Evolutionary conservation across 2,329 filamentous ascomycete species (phyloP).

Genomic region (Parastagonospora nodorum): DNA sequence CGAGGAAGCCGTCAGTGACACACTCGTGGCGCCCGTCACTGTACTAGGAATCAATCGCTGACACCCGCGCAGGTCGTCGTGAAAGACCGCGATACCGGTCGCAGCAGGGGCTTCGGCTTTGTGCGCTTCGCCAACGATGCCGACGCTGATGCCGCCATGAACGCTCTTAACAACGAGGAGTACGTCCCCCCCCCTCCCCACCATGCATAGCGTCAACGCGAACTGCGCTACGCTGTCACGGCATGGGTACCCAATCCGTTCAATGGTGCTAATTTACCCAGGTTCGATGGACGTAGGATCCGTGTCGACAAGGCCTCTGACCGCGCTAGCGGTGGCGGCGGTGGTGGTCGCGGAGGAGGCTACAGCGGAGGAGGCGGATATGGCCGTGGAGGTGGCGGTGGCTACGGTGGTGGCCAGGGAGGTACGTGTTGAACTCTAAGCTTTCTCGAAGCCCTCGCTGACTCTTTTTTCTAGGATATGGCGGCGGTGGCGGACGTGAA

Average conservation of each 20-base stretch:
- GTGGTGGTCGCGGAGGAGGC: constrained; percentile 39
- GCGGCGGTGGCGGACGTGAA: constrained; percentile 31
- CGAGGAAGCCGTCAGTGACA: constrained; percentile 85
- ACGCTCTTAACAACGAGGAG: constrained; percentile 87
- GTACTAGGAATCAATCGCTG: constrained; percentile 13
- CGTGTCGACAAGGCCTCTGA: constrained; percentile 96
- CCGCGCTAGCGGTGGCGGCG: constrained; percentile 60
- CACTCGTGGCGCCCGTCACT: constrained; percentile 1
- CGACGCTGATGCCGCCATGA: constrained; percentile 78
- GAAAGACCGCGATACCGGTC: constrained; percentile 94
- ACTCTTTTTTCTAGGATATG: constrained; percentile 18
- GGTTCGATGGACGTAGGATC: constrained; percentile 92
- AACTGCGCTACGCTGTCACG: not conserved
- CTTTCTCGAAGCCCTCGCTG: not conserved
- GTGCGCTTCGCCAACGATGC: constrained; percentile 81
- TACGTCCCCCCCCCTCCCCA: constrained; percentile 56
- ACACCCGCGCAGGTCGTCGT: constrained; percentile 76
- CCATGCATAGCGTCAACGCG: not conserved
- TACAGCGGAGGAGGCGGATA: constrained; percentile 43
- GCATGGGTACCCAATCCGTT: not conserved
- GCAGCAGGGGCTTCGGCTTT: constrained; percentile 96
- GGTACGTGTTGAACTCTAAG: constrained; percentile 9
- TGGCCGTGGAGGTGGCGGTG: constrained; percentile 35
- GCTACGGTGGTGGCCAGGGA: constrained; percentile 33
- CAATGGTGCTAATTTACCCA: constrained; percentile 46